Base-by-base conservation (phyloP, 148 eudicot genomes). In the Spergularia marina region DNA sequence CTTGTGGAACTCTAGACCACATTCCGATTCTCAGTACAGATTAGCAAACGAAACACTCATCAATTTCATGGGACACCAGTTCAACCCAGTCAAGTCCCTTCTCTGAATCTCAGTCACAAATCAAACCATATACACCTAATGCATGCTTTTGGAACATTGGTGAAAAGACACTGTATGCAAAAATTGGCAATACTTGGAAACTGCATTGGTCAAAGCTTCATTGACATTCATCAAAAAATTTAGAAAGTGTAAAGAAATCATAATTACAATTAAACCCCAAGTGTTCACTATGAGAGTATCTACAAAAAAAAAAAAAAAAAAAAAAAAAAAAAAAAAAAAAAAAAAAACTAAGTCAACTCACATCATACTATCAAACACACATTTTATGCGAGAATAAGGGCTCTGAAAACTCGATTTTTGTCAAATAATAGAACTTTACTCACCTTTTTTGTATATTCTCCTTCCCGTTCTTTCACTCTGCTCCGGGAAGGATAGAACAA, bases 361-460 rank as follows among this genome's bases (percentile, higher is more conserved):
- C 18, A n/a, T 67, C 60, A 63, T 34, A 55, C 72, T 70, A 20
- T 8, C 59, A 75, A 55, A 16, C 58, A 74, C 69, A 16, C 41
- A 7, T 39, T 65, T 12, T 6, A 17, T 9, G 49, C 49, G 17
- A 8, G 12, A 65, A 41, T 65, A 18, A 12, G 13, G 41, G 18
- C 67, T 40, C 69, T 36, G 52, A 65, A 68, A 39, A 39, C 23
- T 57, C 21, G 5, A 64, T 18, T 64, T n/a, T 34, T n/a, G 51
- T 64, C 53, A n/a, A 60, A 41, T 7, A 77, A 61, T 51, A 53
- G 36, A 18, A 39, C 17, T 39, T 13, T 62, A 25, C 39, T 53
- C n/a, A 71, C 20, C 64, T 67, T 52, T 61, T 77, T 61, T 61
- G 61, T 54, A 44, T 66, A 57, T 9, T 30, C 55, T 39, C 73